Evolutionary conservation across 768 basidiomycete genomes (phyloP), one percentile per base, ranked within the genome.

Genomic region (Amanita muscaria): DNA sequence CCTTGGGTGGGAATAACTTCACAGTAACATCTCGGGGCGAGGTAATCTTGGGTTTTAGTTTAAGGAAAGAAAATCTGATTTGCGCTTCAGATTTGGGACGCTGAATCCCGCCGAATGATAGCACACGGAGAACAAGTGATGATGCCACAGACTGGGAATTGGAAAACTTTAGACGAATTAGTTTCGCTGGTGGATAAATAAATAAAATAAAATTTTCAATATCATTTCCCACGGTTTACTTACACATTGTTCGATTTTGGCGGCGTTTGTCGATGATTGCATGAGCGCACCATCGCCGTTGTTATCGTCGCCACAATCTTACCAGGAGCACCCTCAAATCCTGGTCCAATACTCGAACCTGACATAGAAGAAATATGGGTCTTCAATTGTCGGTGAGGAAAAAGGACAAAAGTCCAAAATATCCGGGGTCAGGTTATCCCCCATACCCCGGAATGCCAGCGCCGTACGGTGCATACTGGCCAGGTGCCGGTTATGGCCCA

Each of bases 101-200:
- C 47, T 22, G 53, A 51, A 16, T 63, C 69, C 25, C 59, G 58
- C 47, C 59, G 65, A 22, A 51, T 73, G 15, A 58, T 73, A 14
- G 70, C 69, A 31, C 65, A 69, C 30, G 70, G 65, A 1, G 61
- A 63, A 16, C 72, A 73, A 37, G 51, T 66, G 39, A 60, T 62
- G 44, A 68, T 70, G 68, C 46, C 53, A 16, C 61, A 61, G 3
- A 61, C 61, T 29, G 34, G 18, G 34, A 19, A 18, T 9, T 5
- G 15, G 34, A 36, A n/a, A 18, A 9, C 15, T 4, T 12, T n/a
- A 18, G 34, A 19, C n/a, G 34, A 36, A 36, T 36, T 34, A 15
- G 16, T 5, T 12, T 7, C 16, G 5, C n/a, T 16, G 18, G 34
- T 18, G 4, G 15, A 36, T 16, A 36, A 36, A 16, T 7, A 7